Percentiles rank a stretch among this genome's conserved stretches.
Evolutionary conservation across 768 basidiomycete species (phyloP).

Genomic region (Tricholoma saponaceum): DNA sequence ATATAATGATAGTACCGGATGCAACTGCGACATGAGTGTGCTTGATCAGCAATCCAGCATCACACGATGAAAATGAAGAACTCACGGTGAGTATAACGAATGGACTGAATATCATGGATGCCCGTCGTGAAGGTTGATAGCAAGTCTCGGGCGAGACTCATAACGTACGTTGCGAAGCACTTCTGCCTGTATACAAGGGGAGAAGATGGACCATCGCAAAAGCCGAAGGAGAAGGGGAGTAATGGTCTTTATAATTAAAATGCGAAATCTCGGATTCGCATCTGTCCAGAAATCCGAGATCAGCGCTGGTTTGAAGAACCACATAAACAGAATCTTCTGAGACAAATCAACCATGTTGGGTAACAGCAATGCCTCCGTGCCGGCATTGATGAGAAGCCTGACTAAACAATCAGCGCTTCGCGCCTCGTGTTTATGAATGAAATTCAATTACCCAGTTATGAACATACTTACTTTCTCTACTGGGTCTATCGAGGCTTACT

Average conservation of each 20-base stretch:
- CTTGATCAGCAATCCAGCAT: not conserved
- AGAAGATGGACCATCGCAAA: not conserved
- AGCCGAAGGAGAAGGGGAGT: not conserved
- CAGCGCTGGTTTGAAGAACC: not conserved
- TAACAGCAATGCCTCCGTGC: not conserved
- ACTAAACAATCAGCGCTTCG: not conserved
- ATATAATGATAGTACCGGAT: constrained; percentile 47
- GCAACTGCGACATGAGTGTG: constrained; percentile 33
- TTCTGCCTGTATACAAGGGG: not conserved
- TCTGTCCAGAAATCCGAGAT: not conserved
- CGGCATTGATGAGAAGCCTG: not conserved
- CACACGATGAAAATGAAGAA: not conserved
- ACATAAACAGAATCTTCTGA: not conserved
- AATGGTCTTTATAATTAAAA: not conserved
- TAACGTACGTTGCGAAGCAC: not conserved
- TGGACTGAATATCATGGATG: constrained; percentile 34
- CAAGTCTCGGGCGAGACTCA: not conserved
- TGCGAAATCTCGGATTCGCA: not conserved
- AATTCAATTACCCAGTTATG: too few relatives aligned
- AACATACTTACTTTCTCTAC: too few relatives aligned
- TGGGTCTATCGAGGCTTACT: too few relatives aligned
- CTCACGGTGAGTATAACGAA: constrained; percentile 42
- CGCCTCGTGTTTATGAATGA: not conserved
- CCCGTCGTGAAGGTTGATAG: constrained; percentile 14
- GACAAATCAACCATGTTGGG: not conserved